Conservation (phyloP, 768 basidiomycete genomes). For the Trametes sanguinea region DNA sequence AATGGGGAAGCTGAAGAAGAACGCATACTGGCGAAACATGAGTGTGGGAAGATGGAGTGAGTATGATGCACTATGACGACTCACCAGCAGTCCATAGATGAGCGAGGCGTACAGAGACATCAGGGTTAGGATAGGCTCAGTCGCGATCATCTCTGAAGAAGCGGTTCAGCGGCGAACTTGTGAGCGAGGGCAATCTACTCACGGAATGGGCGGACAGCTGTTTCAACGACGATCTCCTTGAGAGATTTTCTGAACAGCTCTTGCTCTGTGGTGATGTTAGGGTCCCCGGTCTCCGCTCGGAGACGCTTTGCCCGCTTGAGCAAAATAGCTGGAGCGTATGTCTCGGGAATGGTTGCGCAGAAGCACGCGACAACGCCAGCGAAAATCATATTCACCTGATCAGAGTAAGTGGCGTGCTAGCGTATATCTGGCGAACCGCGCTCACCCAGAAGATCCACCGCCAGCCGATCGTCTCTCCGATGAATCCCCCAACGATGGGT, state of each 20-base stretch:
- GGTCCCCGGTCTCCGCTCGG: slow-evolving; percentile 38
- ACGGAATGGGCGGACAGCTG: slow-evolving; percentile 44
- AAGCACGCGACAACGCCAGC: slow-evolving; percentile 35
- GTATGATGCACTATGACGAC: not conserved
- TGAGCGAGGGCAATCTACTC: not conserved
- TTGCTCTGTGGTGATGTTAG: slow-evolving; percentile 43
- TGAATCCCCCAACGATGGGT: slow-evolving; percentile 52
- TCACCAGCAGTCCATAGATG: slow-evolving; percentile 41
- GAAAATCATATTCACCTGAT: slow-evolving; percentile 41
- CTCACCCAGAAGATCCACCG: slow-evolving; percentile 39
- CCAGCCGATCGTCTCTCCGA: slow-evolving; percentile 44
- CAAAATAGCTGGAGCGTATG: slow-evolving; percentile 47
- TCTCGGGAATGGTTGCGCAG: slow-evolving; percentile 44
- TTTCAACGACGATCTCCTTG: slow-evolving; percentile 40
- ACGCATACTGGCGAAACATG: slow-evolving; percentile 29
- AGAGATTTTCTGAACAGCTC: slow-evolving; percentile 41
- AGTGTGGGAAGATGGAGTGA: not conserved
- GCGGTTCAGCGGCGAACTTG: not conserved
- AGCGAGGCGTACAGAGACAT: slow-evolving; percentile 48
- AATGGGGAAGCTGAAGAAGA: slow-evolving; percentile 40
- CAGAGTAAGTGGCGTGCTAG: not conserved
- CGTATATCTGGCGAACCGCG: too few relatives aligned
- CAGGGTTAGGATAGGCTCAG: slow-evolving; percentile 47
- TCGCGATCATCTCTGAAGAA: slow-evolving; percentile 39
- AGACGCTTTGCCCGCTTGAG: slow-evolving; percentile 41